Evolutionary conservation across 2,329 filamentous ascomycete species (phyloP), one percentile per base, ranked within the genome.

Genomic region (Aspergillus chevalieri): DNA sequence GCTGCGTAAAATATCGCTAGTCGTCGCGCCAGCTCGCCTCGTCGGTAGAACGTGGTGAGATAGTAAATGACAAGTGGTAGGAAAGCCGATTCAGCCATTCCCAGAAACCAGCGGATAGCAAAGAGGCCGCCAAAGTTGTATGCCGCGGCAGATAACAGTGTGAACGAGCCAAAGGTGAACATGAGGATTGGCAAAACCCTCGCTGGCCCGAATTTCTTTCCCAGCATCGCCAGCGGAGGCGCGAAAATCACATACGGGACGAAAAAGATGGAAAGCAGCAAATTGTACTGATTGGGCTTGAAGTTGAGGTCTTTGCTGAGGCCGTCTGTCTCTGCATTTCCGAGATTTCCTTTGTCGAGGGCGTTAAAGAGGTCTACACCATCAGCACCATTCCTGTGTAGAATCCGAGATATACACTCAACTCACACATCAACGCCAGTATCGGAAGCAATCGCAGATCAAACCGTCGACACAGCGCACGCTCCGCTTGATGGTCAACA

Each of bases 1-100:
- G 86, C 86, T 0, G 86, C 87, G 58, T 90, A 91, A 70, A 89
- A 89, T 51, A 89, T 71, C 33, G 85, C 85, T 1, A 89, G 73
- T 3, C 86, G 80, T 7, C 85, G 75, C 5, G 85, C 85, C 3
- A 89, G 77, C 63, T 89, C 86, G 28, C 81, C 82, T 47, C 86
- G 78, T 14, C 84, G 79, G 65, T 89, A 89, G 65, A 89, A 89
- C 12, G 42, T 44, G n/a, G 42, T 44, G 5, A 44, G 6, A 9
- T 44, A 44, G 14, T 44, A 44, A 5, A 44, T 44, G 6, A 44
- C 42, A 10, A 44, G 22, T 3, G 42, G 42, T 3, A 44, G 15
- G 15, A 44, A 44, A 14, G 22, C 42, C 6, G 22, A 26, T 14
- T 44, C 42, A 6, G 42, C 42, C 74, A 83, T 83, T 48, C 85